phyloP scores from a whole-genome alignment of 148 eudicot genomes.

The Vaccinium vitisidaea region DNA sequence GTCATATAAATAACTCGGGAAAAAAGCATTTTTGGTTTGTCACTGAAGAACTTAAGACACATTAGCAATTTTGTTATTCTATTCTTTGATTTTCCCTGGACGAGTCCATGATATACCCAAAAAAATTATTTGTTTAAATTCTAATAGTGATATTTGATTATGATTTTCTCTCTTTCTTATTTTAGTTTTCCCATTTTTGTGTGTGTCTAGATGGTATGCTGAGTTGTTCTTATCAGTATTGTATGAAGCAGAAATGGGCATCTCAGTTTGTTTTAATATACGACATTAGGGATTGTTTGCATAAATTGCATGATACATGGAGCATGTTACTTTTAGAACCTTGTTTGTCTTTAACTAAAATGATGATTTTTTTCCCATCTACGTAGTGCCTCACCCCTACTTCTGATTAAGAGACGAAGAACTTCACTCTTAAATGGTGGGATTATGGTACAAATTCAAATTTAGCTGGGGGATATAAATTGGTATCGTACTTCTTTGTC shows the following conservation, averaged over 20 bases:
- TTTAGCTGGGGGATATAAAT: too few species aligned
- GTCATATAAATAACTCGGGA: too few species aligned
- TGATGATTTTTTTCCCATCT: neutral
- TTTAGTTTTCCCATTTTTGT: neutral
- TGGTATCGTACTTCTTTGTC: too few species aligned
- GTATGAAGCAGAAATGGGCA: neutral
- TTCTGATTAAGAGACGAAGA: neutral
- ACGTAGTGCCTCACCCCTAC: neutral
- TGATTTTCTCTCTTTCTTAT: neutral
- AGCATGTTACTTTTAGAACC: too few species aligned
- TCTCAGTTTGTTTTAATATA: too few species aligned
- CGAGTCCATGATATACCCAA: neutral
- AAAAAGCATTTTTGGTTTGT: neutral
- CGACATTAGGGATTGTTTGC: too few species aligned
- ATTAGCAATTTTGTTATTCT: neutral
- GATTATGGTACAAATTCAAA: neutral
- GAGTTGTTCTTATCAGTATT: neutral
- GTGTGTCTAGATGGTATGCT: neutral
- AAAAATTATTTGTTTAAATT: neutral
- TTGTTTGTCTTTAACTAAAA: too few species aligned
- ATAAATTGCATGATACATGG: too few species aligned
- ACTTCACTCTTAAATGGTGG: neutral
- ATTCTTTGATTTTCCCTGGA: neutral
- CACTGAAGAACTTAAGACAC: neutral
- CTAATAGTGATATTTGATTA: neutral